Evolutionary conservation across 2,329 filamentous ascomycete species (phyloP), one percentile per base, ranked within the genome.

Genomic region (Tetracladium maxilliforme): DNA sequence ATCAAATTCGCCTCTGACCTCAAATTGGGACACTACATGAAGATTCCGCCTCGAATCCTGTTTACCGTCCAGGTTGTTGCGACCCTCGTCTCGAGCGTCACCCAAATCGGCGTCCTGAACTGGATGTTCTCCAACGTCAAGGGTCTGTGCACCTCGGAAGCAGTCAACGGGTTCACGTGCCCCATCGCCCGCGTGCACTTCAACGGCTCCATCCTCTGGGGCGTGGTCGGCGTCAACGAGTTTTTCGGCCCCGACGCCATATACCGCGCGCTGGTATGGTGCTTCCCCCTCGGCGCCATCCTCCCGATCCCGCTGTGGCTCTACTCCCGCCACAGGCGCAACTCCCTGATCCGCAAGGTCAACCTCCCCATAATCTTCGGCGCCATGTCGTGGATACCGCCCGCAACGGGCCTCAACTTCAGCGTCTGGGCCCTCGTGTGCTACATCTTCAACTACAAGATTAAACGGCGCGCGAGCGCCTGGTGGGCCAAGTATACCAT

Each of bases 401-500:
- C 83, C 0, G 83, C 83, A 3, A 79, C 77, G 0, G 82, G 82
- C 0, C 70, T 92, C 34, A 92, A 92, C 48, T 92, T 90, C 44
- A 81, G 73, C 3, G 77, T 87, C 21, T 92, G 83, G 81, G 79
- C 75, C 0, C 52, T 90, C 6, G 79, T 92, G 10, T 90, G 80
- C 53, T 92, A 77, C 48, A 38, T 82, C 21, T 92, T 92, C 61
- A 92, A 92, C 47, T 74, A 76, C 44, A 49, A 76, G 31, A 64
- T 92, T 41, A 71, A 74, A 43, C 68, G 68, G 18, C 61, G 75
- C 13, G 75, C 70, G 14, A 61, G 59, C 16, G 72, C 69, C 2
- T 92, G 83, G 83, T 92, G 83, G 83, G 71, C 70, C 23, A 90
- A 92, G 50, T 92, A 92, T 47, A 87, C 80, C 20, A 90, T 92